A percentile compares a stretch with the other conserved stretches of the same genome.
These are phyloP conservation scores for Scutellaria barbata DNA, from an alignment of 257 asterid species.

Conservation along the genomic window DNA sequence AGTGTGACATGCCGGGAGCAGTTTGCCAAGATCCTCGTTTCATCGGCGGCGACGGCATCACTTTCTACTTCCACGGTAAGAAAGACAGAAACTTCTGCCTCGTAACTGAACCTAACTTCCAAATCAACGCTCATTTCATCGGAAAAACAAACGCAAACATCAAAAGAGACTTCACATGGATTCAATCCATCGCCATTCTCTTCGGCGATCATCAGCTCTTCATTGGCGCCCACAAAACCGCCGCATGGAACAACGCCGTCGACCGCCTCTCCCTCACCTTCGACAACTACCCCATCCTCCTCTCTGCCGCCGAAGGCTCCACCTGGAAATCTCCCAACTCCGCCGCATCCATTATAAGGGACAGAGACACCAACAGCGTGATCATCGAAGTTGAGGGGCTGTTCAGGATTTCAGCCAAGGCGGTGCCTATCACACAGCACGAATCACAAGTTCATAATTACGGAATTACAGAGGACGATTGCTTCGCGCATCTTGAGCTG, in stretches of 20 bases:
- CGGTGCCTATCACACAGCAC: constrained; percentile 52
- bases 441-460: constrained; percentile 59
- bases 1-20: constrained; percentile 68
- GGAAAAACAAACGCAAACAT: constrained; percentile 50
- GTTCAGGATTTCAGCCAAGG: constrained; percentile 51
- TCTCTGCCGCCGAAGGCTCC: constrained; percentile 42
- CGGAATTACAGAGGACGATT: constrained; percentile 51
- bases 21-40: constrained; percentile 83
- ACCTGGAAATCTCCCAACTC: constrained; percentile 41
- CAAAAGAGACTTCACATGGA: constrained; percentile 73
- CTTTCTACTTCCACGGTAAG: constrained; percentile 75
- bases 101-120: constrained; percentile 59
- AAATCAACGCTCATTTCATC: constrained; percentile 66
- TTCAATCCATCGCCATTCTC: constrained; percentile 60
- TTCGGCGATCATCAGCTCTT: constrained; percentile 47
- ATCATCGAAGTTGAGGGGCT: constrained; percentile 42
- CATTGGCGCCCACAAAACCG: constrained; percentile 53
- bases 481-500: constrained; percentile 71
- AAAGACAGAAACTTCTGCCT: constrained; percentile 59
- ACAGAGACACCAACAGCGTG: constrained; percentile 45
- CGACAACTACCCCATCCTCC: constrained; percentile 46
- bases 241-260: constrained; percentile 48
- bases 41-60: constrained; percentile 75
- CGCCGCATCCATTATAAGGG: constrained; percentile 36
- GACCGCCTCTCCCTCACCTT: constrained; percentile 55